Evolutionary conservation across 1,284 basidiomycete genomes (phyloP).

Genomic region (Ustilago sp.): DNA sequence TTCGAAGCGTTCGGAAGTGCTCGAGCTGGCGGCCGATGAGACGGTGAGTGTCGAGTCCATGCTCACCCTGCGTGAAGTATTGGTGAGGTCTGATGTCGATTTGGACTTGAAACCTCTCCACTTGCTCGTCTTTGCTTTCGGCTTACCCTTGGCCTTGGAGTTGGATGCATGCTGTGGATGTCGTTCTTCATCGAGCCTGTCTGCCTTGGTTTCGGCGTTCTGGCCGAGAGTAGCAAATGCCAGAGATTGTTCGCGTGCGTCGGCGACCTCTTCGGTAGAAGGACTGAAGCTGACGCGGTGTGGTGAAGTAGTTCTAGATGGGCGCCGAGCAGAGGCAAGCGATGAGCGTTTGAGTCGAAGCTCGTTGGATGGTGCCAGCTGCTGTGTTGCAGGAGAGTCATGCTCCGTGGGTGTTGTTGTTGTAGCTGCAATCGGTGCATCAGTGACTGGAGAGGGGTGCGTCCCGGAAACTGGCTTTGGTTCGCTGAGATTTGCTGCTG

Average conservation of each 20-base stretch:
- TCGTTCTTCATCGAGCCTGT: neutral
- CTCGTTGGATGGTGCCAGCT: slow-evolving; percentile 10
- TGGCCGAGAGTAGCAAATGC: neutral
- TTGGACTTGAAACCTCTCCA: slow-evolving; percentile 39
- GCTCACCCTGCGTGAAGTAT: slow-evolving; percentile 15
- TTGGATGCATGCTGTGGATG: neutral
- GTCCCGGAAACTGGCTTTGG: neutral
- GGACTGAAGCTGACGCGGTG: slow-evolving; percentile 57
- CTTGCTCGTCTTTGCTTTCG: slow-evolving; percentile 13
- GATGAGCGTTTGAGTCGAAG: slow-evolving; percentile 26
- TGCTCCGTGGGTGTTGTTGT: neutral
- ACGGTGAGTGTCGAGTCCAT: slow-evolving; percentile 22
- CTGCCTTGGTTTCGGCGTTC: neutral
- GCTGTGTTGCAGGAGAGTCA: neutral
- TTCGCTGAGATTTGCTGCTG: neutral
- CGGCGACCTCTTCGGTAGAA: slow-evolving; percentile 46
- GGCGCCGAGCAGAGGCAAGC: slow-evolving; percentile 8
- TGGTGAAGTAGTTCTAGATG: slow-evolving; percentile 23
- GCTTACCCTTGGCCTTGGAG: slow-evolving; percentile 5
- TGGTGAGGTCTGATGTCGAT: slow-evolving; percentile 33
- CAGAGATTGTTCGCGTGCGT: slow-evolving; percentile 40
- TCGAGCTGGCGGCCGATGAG: slow-evolving; percentile 12
- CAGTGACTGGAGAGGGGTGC: neutral
- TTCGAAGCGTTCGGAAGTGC: slow-evolving; percentile 21
- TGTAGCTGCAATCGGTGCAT: neutral